phyloP scores from a whole-genome alignment of 345 rosid genomes.

The Salix udensis region DNA sequence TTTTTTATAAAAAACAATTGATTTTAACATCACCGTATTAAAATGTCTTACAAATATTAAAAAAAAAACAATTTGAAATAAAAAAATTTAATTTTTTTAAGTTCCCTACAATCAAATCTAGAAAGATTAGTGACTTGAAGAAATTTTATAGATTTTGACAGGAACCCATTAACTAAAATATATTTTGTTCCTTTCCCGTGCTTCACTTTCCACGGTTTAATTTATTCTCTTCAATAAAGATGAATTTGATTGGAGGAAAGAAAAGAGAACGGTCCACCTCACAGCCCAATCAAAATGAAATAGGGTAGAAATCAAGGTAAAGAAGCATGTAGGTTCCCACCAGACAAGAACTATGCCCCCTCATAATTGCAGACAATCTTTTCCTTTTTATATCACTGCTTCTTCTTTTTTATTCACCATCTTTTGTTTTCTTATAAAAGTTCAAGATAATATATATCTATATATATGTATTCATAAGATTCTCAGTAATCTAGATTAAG shows the following conservation, averaged over 20 bases:
- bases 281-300: background rate
- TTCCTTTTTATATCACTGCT: background rate
- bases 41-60: too few species aligned
- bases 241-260: conserved; percentile 7
- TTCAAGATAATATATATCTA: too few species aligned
- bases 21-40: too few species aligned
- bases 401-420: too few species aligned
- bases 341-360: background rate
- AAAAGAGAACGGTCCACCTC: background rate
- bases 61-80: too few species aligned
- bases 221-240: conserved; percentile 10
- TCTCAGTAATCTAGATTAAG: too few species aligned
- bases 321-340: conserved; percentile 1
- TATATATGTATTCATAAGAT: too few species aligned
- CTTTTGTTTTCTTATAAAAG: too few species aligned
- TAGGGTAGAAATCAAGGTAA: background rate
- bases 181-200: conserved; percentile 20
- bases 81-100: background rate
- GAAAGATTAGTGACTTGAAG: conserved; percentile 22
- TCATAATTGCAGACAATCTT: background rate
- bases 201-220: background rate
- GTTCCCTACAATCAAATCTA: conserved; percentile 33
- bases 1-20: too few species aligned
- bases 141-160: conserved; percentile 35
- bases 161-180: conserved; percentile 29